Evolutionary conservation across 441 rosid species (phyloP).

Genomic region (California macrophylla): DNA sequence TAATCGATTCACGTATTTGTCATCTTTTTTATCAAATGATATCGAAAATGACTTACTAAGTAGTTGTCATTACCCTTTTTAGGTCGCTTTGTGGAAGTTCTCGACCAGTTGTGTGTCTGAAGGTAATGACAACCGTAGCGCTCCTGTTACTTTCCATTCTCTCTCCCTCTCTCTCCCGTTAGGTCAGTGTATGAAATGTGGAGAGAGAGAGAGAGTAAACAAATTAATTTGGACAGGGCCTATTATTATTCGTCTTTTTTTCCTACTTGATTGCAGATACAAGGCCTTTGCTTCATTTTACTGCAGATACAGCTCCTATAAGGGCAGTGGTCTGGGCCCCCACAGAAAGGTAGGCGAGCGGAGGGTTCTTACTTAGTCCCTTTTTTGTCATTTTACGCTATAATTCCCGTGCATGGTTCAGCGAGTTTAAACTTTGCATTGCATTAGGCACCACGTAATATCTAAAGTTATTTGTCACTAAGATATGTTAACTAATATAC

Average conservation of each 20-base stretch:
- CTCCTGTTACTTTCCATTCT: background rate
- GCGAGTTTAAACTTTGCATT: background rate
- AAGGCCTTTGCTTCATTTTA: slow-evolving; percentile 73
- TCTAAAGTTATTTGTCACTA: background rate
- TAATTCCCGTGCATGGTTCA: background rate
- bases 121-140: slow-evolving; percentile 31
- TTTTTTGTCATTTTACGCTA: background rate
- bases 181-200: background rate
- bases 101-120: slow-evolving; percentile 34
- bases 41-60: slow-evolving; percentile 13
- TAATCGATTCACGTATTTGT: background rate
- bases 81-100: slow-evolving; percentile 98
- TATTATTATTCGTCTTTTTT: slow-evolving; percentile 5
- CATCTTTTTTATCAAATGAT: slow-evolving; percentile 12
- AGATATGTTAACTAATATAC: slow-evolving; percentile 15
- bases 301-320: slow-evolving; percentile 72
- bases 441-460: too few relatives aligned
- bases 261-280: slow-evolving; percentile 47
- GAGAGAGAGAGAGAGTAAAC: background rate
- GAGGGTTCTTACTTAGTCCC: background rate
- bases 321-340: slow-evolving; percentile 94
- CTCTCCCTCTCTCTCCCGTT: background rate
- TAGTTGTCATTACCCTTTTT: background rate
- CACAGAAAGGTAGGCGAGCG: slow-evolving; percentile 45
- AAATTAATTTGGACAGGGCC: background rate